Conservation (phyloP, 2,329 filamentous ascomycete species). For the Neonectria punicea region DNA sequence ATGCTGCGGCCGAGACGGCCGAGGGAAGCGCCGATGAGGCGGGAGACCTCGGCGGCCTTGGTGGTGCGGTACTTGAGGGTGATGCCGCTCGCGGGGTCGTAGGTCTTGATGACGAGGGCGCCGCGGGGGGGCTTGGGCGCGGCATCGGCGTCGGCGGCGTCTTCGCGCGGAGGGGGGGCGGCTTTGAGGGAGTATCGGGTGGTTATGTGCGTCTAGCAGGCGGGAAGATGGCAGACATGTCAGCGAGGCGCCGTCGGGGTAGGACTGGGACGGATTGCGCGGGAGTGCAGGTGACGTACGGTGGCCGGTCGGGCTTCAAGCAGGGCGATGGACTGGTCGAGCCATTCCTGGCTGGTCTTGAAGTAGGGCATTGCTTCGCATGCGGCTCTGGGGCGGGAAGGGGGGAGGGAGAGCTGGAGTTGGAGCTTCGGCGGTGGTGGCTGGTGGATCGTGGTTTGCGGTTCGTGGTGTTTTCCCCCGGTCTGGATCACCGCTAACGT, state of each 20-base stretch:
- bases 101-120: constrained; percentile 87
- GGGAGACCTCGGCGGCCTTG: constrained; percentile 89
- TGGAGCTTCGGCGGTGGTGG: background rate
- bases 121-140: constrained; percentile 66
- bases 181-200: constrained; percentile 86
- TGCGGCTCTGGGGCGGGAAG: background rate
- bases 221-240: background rate
- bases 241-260: background rate
- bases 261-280: background rate
- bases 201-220: constrained; percentile 81
- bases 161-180: constrained; percentile 36
- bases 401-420: background rate
- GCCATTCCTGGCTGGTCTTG: constrained; percentile 87
- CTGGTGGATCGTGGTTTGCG: background rate
- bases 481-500: background rate
- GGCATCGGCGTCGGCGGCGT: constrained; percentile 41
- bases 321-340: constrained; percentile 85
- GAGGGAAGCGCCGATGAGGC: constrained; percentile 77
- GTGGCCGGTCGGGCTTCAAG: constrained; percentile 87
- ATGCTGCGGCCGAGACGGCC: constrained; percentile 79
- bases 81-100: constrained; percentile 82
- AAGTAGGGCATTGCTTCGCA: constrained; percentile 77
- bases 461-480: background rate
- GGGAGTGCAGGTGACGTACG: constrained; percentile 61
- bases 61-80: constrained; percentile 91